Base-by-base conservation (phyloP, 106 monocot genomes). In the Dendrobium officinale region DNA sequence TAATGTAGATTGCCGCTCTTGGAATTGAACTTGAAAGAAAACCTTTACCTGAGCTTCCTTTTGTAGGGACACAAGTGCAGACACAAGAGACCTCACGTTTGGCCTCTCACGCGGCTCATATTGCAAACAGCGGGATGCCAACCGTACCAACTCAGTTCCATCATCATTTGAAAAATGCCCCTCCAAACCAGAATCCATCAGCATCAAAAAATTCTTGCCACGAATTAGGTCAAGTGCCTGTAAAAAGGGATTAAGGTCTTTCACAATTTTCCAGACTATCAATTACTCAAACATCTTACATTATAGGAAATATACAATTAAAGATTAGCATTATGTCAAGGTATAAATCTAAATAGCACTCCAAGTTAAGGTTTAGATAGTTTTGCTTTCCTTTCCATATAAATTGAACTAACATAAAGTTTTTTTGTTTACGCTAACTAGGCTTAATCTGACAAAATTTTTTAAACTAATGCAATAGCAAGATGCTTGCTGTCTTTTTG, bases 141-240 rank as follows among this genome's bases (percentile, higher is more conserved):
- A 81, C 49, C 90, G 75, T 40, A 99, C 91, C 37, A 99, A 70
- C 55, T 99, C 91, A 42, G 91, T 93, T 43, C 98, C 98, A 87
- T 99, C 98, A 72, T 87, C 85, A 82, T 88, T 87, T 67, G 92
- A 89, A 82, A 95, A 91, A 83, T 93, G 95, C 4, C 98, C 98
- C 77, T 95, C 98, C 77, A 99, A 85, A 86, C 91, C 92, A 20
- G 98, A 95, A 79, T 99, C 98, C 86, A 95, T 88, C 84, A 99
- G 77, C 86, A 86, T 89, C 15, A 81, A 75, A 74, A 90, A 93
- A 77, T 99, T 99, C 85, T 93, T 95, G 18, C 83, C 87, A 56
- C 91, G 91, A 85, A 99, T 92, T 37, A 99, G 77, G 56, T 99
- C 98, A 81, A 95, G 86, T 33, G 98, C 98, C 98, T 99, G 86